Base-by-base conservation (phyloP, 2,329 filamentous ascomycete species). In the Bimuria novae-zelandiae region DNA sequence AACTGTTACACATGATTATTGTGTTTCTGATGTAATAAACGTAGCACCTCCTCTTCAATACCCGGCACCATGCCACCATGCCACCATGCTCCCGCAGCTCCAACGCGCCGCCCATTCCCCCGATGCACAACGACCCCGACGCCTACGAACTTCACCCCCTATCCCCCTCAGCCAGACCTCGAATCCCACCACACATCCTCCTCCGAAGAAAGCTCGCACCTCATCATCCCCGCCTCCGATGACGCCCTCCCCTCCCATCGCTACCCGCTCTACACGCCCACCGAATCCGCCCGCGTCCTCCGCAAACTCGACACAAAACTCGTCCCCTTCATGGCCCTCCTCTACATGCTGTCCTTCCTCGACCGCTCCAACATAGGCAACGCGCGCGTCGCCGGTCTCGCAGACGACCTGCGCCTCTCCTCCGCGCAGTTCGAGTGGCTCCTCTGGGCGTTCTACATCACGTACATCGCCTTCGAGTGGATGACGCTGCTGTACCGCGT, bases 271-370 rank as follows among this genome's bases (percentile, higher is more conserved):
- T 85, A 83, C 62, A 84, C 81, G 0, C 77, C 78, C 1, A 87
- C 92, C 49, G 92, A 97, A 71, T 92, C 95, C 68, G 76, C 72
- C 19, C 77, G 79, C 3, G 86, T 95, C 7, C 80, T 92, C 51
- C 80, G 79, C 66, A 92, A 89, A 75, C 85, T 96, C 61, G 92
- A 96, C 71, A 80, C 84, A 51, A 84, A 82, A 59, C 80, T 97
- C 48, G 90, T 96, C 5, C 71, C 89, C 1, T 95, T 96, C 69
- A 82, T 96, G 58, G 89, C 90, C 10, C 71, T 93, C 53, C 80
- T 96, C 11, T 97, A 94, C 70, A 83, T 95, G 79, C 78, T 96
- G 56, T 89, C 87, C 57, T 96, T 96, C 69, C 75, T 96, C 60
- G 92, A 96, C 72, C 82, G 92, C 60, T 92, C 89, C 16, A 96